Base-by-base conservation (phyloP, 768 basidiomycete genomes). In the Russula griseocarnosa region DNA sequence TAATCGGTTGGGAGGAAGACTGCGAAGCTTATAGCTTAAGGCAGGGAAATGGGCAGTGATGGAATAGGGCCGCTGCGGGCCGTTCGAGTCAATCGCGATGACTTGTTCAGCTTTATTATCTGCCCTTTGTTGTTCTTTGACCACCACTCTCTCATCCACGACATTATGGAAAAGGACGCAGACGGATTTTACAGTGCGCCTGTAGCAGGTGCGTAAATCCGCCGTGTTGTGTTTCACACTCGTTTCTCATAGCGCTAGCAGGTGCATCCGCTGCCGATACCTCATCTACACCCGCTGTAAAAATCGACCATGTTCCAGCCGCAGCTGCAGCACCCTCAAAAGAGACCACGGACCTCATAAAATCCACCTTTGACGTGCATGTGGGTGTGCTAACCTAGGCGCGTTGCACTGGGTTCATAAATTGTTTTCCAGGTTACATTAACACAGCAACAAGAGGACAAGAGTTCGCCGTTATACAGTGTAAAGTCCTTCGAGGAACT, bases 401-500 rank as follows among this genome's bases (percentile, higher is more conserved):
- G 54, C 24, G 30, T 26, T 24, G 38, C 38, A 9, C 26, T 16
- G 51, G 26, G 36, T 30, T 59, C 44, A 56, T 61, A 55, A 55
- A 51, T 55, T 32, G 47, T 52, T 46, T 28, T 65, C 34, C 70
- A 93, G 94, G 94, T 99, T 67, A 98, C 94, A 22, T 82, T 98
- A 62, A 94, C 94, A 55, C 95, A 98, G 77, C 92, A 96, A 73
- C 97, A 98, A 76, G 86, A 83, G 32, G 92, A 99, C 72, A 91
- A 94, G 46, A 88, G 96, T 72, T 98, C 96, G n/a, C 97, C 96
- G 3, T 76, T 99, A 18, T 96, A 83, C 76, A 96, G 94, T 60
- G 90, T 84, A 32, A 96, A 98, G 74, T 86, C 90, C 0, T 99
- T 99, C 67, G 94, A 99, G 73, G 90, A 98, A 68, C 85, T 99